Evolutionary conservation across 257 asterid species (phyloP).

Genomic region (Plectranthus barbatus): DNA sequence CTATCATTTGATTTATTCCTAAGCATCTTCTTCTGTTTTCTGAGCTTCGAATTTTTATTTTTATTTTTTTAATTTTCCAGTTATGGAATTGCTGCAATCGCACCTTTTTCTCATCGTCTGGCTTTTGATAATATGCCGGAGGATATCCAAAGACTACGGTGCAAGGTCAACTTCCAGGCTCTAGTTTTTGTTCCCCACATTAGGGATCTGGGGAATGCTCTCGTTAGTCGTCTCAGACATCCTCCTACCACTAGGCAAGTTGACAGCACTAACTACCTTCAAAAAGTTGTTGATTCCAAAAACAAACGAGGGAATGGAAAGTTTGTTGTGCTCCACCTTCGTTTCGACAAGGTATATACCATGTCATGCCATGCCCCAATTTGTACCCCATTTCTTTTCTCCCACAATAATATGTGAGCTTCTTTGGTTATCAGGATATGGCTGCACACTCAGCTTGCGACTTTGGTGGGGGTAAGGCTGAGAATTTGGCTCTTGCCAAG

Average conservation of each 20-base stretch:
- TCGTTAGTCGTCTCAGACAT: slow-evolving; percentile 65
- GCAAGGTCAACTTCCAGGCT: slow-evolving; percentile 96
- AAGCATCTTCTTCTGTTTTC: no score
- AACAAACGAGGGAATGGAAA: slow-evolving; percentile 46
- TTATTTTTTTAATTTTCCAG: slow-evolving; percentile 26
- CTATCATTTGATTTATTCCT: no score
- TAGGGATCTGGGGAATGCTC: slow-evolving; percentile 72
- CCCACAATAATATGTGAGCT: no score
- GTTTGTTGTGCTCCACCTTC: slow-evolving; percentile 83
- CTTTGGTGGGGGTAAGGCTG: slow-evolving; percentile 97
- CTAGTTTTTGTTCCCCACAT: slow-evolving; percentile 83
- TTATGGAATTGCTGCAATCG: slow-evolving; percentile 84
- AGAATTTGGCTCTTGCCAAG: slow-evolving; percentile 87
- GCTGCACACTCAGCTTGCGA: slow-evolving; percentile 99
- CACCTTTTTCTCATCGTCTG: slow-evolving; percentile 92
- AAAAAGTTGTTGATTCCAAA: slow-evolving; percentile 25
- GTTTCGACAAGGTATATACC: slow-evolving; percentile 75
- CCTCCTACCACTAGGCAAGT: slow-evolving; percentile 31
- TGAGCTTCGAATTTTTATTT: no score
- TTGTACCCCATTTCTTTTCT: no score
- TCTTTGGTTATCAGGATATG: slow-evolving; percentile 66
- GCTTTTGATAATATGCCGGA: slow-evolving; percentile 80
- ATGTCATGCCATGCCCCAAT: no score
- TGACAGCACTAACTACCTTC: slow-evolving; percentile 29
- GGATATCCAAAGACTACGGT: slow-evolving; percentile 78